phyloP scores from a whole-genome alignment of 768 basidiomycete species.

The Trametopsis cervina region DNA sequence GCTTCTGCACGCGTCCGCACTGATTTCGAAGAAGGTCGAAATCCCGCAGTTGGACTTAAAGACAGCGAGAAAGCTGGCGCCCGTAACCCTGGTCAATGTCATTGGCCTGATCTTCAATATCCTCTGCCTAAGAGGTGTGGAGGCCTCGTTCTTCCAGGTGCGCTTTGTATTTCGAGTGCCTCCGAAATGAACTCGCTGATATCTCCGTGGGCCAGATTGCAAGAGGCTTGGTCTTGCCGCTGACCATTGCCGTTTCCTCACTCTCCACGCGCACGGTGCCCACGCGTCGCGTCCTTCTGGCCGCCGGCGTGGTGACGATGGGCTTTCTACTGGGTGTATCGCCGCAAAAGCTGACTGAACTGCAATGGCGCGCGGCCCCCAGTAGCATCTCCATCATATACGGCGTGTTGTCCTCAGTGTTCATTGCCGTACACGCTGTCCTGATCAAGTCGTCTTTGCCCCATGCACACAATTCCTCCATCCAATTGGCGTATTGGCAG shows the following conservation, averaged over 20 bases:
- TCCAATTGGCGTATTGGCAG: conserved; percentile 75
- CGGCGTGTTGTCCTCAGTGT: conserved; percentile 64
- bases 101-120: conserved; percentile 75
- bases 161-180: neutral
- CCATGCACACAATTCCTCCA: conserved; percentile 62
- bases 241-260: conserved; percentile 72
- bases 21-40: conserved; percentile 42
- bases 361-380: conserved; percentile 29
- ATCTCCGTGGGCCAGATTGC: conserved; percentile 54
- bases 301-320: conserved; percentile 57
- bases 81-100: conserved; percentile 65
- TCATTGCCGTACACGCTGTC: conserved; percentile 71
- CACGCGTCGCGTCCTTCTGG: conserved; percentile 43
- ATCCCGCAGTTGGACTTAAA: conserved; percentile 49
- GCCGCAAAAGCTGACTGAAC: conserved; percentile 33
- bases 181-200: neutral
- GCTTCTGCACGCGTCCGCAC: conserved; percentile 49
- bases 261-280: conserved; percentile 49
- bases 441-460: conserved; percentile 67
- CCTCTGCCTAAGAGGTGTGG: conserved; percentile 69
- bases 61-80: conserved; percentile 49
- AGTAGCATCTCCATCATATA: conserved; percentile 58
- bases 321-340: conserved; percentile 76
- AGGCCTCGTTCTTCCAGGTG: conserved; percentile 79
- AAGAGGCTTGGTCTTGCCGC: conserved; percentile 73